Evolutionary conservation across 768 basidiomycete genomes (phyloP).

Genomic region (Podaxis sp.): DNA sequence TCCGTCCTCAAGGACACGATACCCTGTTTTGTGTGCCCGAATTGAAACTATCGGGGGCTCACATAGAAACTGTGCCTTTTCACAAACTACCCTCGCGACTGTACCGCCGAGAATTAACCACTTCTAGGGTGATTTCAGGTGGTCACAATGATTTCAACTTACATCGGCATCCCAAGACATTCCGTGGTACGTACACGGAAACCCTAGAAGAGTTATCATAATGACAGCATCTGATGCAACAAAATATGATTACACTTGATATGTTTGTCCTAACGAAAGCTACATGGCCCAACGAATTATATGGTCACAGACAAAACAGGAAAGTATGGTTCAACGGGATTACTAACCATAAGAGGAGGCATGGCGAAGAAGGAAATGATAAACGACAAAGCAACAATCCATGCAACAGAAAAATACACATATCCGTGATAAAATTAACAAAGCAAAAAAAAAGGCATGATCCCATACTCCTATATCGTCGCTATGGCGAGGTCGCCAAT

Average conservation of each 20-base stretch:
- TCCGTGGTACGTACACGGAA: not conserved
- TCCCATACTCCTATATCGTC: not conserved
- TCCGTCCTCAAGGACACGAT: not conserved
- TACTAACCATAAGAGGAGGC: not conserved
- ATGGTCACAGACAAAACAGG: not conserved
- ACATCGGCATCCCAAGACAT: too few species aligned
- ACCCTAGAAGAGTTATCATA: not conserved
- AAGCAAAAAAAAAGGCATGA: not conserved
- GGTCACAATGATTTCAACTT: not conserved
- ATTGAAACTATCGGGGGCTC: not conserved
- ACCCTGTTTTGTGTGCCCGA: not conserved
- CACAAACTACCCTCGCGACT: not conserved
- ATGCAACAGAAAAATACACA: not conserved
- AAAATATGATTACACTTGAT: conserved; percentile 9
- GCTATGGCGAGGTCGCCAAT: conserved; percentile 34
- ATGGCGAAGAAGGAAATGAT: not conserved
- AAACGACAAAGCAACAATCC: not conserved
- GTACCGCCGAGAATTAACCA: not conserved
- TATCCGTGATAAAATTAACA: not conserved
- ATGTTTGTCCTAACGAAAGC: not conserved
- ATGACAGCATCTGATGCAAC: not conserved
- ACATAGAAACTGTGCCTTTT: not conserved
- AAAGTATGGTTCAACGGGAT: not conserved
- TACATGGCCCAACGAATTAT: not conserved
- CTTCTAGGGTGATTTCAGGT: not conserved